phyloP scores from a whole-genome alignment of 495 filamentous ascomycete species.

The Patellaria atrata region DNA sequence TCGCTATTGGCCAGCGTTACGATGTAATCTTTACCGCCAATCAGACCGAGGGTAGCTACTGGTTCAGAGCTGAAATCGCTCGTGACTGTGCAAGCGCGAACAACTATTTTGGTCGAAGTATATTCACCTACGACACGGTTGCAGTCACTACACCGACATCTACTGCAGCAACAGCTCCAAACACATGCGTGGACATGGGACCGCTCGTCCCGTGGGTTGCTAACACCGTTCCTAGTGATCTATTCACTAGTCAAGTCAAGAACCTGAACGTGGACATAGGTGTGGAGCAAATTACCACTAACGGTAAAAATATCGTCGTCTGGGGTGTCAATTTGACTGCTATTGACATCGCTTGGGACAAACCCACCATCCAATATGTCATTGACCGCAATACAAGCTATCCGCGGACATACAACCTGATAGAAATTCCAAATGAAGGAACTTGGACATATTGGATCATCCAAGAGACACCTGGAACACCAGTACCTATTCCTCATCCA shows the following conservation, averaged over 20 bases:
- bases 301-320: constrained; percentile 24
- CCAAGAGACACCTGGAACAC: constrained; percentile 14
- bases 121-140: constrained; percentile 13
- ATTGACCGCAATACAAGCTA: constrained; percentile 22
- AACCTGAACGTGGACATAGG: constrained; percentile 21
- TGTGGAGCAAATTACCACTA: constrained; percentile 17
- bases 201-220: constrained; percentile 19
- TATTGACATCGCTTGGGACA: constrained; percentile 25
- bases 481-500: constrained; percentile 20
- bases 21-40: constrained; percentile 28
- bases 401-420: constrained; percentile 20
- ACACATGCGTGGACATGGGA: constrained; percentile 11
- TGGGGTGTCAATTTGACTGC: constrained; percentile 28
- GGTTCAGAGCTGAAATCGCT: constrained; percentile 24
- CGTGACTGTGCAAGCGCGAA: constrained; percentile 13
- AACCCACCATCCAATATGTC: constrained; percentile 27
- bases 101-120: constrained; percentile 9
- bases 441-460: constrained; percentile 31
- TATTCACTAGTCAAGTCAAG: constrained; percentile 16
- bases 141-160: constrained; percentile 4
- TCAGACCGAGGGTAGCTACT: constrained; percentile 26
- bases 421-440: constrained; percentile 24
- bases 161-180: constrained; percentile 4
- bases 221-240: constrained; percentile 18
- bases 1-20: constrained; percentile 25